Evolutionary conservation across 305 asterid genomes (phyloP).

Genomic region (Solanum hybrid): DNA sequence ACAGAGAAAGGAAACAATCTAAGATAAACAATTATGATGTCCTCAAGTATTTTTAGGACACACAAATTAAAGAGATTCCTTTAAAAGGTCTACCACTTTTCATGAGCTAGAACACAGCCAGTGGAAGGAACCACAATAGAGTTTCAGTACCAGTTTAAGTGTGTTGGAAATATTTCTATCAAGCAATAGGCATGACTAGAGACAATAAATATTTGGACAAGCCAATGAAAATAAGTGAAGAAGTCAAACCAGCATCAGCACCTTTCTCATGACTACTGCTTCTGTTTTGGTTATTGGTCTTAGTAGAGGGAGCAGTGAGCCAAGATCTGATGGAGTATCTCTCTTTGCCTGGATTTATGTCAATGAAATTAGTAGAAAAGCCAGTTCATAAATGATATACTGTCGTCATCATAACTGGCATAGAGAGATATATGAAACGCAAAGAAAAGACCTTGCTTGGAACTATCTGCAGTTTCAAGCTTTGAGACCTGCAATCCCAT

Average conservation of each 20-base stretch:
- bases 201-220: neutral
- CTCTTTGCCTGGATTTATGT: conserved; percentile 43
- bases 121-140: neutral
- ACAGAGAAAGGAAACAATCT: neutral
- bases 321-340: conserved; percentile 71
- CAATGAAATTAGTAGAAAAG: conserved; percentile 5
- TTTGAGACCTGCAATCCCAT: conserved; percentile 96
- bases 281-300: conserved; percentile 22
- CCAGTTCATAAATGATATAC: conserved; percentile 8
- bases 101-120: neutral
- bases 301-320: conserved; percentile 51
- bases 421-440: neutral
- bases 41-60: neutral
- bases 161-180: neutral
- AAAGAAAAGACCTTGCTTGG: conserved; percentile 35
- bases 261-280: conserved; percentile 22
- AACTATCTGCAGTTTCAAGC: conserved; percentile 61
- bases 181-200: neutral
- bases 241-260: conserved; percentile 21
- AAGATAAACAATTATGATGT: neutral
- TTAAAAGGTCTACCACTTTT: neutral
- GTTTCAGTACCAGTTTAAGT: neutral
- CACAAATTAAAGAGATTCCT: neutral
- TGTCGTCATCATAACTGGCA: neutral
- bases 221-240: neutral